A percentile compares a stretch with the other conserved stretches of the same genome.
Conservation (phyloP, 257 asterid genomes). For the Leptodermis oblonga region DNA sequence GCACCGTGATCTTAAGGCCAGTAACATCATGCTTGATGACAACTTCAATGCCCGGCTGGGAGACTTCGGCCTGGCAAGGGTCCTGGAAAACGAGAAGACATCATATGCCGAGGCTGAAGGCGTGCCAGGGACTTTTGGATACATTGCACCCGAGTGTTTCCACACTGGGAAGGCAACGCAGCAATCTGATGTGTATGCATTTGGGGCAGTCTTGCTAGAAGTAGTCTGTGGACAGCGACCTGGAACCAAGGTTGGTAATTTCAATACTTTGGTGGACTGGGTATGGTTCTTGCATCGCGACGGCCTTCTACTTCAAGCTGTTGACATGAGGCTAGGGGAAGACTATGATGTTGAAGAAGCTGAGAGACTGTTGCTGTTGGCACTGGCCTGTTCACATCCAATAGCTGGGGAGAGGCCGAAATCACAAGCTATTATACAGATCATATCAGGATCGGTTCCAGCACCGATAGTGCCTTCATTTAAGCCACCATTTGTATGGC, state of each 20-base stretch:
- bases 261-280: conserved; percentile 64
- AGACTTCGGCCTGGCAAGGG: conserved; percentile 90
- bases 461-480: conserved; percentile 64
- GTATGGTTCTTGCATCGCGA: conserved; percentile 79
- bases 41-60: conserved; percentile 78
- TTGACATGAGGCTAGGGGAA: conserved; percentile 48
- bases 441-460: conserved; percentile 51
- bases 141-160: conserved; percentile 95
- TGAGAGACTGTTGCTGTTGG: conserved; percentile 52
- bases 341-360: conserved; percentile 61
- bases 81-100: conserved; percentile 67
- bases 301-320: conserved; percentile 67
- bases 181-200: conserved; percentile 74
- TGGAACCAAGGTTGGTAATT: conserved; percentile 52
- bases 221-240: conserved; percentile 69
- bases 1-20: conserved; percentile 83
- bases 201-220: conserved; percentile 73
- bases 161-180: conserved; percentile 82
- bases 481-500: conserved; percentile 88
- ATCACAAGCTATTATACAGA: conserved; percentile 54
- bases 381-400: conserved; percentile 79
- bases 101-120: conserved; percentile 83
- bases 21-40: conserved; percentile 89
- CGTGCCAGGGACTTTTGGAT: conserved; percentile 71
- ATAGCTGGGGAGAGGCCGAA: conserved; percentile 56